Conservation (phyloP, 495 filamentous ascomycete species). For the Margaritispora aquatica region DNA sequence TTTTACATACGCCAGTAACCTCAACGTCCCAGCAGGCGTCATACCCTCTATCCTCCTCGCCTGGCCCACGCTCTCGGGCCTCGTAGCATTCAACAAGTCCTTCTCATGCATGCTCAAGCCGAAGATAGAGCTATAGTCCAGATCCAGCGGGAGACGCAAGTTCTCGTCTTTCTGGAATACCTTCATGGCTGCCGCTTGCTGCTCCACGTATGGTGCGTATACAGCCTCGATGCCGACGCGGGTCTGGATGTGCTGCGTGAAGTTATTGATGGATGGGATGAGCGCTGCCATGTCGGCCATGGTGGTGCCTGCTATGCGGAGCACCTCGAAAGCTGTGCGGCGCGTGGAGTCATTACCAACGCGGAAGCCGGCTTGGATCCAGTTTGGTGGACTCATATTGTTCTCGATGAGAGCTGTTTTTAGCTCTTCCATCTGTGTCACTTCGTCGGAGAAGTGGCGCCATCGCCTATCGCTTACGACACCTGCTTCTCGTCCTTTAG, state of each 20-base stretch:
- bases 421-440: constrained; percentile 58
- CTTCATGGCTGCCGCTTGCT: constrained; percentile 57
- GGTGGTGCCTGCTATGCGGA: constrained; percentile 53
- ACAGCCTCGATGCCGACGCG: constrained; percentile 73
- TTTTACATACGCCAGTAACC: constrained; percentile 47
- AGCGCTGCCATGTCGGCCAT: constrained; percentile 45
- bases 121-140: constrained; percentile 67
- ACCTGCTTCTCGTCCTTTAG: constrained; percentile 67
- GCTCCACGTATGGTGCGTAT: constrained; percentile 77
- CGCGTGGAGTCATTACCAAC: constrained; percentile 51
- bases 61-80: constrained; percentile 82
- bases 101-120: constrained; percentile 78
- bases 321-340: constrained; percentile 68
- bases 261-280: constrained; percentile 47
- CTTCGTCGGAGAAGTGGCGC: constrained; percentile 56
- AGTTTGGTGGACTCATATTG: constrained; percentile 48
- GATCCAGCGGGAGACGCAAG: constrained; percentile 61
- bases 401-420: constrained; percentile 49
- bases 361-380: constrained; percentile 63
- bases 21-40: constrained; percentile 54
- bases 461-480: constrained; percentile 77
- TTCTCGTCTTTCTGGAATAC: constrained; percentile 71
- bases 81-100: constrained; percentile 55
- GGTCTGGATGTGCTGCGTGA: constrained; percentile 45
- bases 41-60: constrained; percentile 80